These are phyloP conservation scores for Trichoderma sp. DNA, from an alignment of 2,329 filamentous ascomycete species.

Conservation along the genomic window DNA sequence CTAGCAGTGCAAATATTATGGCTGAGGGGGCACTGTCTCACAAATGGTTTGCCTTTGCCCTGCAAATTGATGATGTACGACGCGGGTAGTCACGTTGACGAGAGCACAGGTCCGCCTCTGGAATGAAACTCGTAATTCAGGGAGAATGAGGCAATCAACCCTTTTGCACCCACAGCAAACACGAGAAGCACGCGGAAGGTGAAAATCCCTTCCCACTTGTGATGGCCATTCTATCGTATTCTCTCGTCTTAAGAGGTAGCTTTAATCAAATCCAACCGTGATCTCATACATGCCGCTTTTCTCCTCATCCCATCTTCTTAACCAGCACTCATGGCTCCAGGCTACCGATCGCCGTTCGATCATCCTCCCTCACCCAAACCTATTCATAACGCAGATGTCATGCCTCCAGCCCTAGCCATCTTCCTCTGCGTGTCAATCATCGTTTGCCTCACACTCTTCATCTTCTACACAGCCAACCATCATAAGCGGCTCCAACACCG, in stretches of 20 bases:
- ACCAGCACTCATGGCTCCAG: background rate
- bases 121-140: slow-evolving; percentile 8
- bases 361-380: background rate
- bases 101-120: background rate
- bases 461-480: background rate
- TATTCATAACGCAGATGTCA: no score
- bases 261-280: background rate
- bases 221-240: background rate
- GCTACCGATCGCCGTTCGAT: background rate
- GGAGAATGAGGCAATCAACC: background rate
- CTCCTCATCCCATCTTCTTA: background rate
- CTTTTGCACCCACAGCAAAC: background rate
- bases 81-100: background rate
- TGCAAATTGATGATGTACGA: background rate
- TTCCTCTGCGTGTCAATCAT: background rate
- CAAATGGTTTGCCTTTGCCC: background rate
- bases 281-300: background rate
- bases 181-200: background rate
- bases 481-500: background rate
- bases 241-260: background rate
- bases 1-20: background rate
- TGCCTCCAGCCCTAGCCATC: background rate
- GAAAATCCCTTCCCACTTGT: background rate
- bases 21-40: background rate
- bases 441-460: background rate